Evolutionary conservation across 805 yeast genomes (phyloP).

Genomic region (Saccharomycopsis synnaedendra): DNA sequence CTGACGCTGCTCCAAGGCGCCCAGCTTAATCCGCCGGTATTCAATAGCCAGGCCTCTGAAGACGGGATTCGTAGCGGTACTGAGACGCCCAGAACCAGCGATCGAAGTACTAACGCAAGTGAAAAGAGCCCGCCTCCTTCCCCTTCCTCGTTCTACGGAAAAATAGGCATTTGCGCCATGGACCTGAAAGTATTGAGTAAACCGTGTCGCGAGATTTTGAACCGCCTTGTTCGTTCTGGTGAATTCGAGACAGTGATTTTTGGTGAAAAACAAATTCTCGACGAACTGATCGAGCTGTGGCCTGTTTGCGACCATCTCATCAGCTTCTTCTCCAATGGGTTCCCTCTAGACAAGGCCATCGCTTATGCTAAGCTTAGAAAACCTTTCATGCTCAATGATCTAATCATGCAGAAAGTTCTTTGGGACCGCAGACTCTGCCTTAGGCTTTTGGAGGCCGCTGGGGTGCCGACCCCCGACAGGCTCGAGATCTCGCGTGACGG

Average conservation of each 20-base stretch:
- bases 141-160: slow-evolving; percentile 36
- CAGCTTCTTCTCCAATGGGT: slow-evolving; percentile 90
- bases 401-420: slow-evolving; percentile 82
- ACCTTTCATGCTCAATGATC: slow-evolving; percentile 83
- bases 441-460: slow-evolving; percentile 60
- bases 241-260: slow-evolving; percentile 95
- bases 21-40: not conserved
- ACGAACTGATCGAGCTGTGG: slow-evolving; percentile 93
- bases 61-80: not conserved
- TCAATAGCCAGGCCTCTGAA: not conserved
- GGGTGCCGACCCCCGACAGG: slow-evolving; percentile 86
- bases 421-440: slow-evolving; percentile 96
- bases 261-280: slow-evolving; percentile 93
- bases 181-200: slow-evolving; percentile 92
- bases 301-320: slow-evolving; percentile 96
- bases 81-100: not conserved
- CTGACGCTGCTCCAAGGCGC: slow-evolving; percentile 20
- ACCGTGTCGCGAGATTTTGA: slow-evolving; percentile 87
- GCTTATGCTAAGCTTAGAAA: slow-evolving; percentile 78
- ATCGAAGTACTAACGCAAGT: not conserved
- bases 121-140: not conserved
- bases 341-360: slow-evolving; percentile 93
- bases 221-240: slow-evolving; percentile 79
- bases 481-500: slow-evolving; percentile 92
- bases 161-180: slow-evolving; percentile 98